Evolutionary conservation across 345 rosid genomes (phyloP).

Genomic region (Acer negundo): DNA sequence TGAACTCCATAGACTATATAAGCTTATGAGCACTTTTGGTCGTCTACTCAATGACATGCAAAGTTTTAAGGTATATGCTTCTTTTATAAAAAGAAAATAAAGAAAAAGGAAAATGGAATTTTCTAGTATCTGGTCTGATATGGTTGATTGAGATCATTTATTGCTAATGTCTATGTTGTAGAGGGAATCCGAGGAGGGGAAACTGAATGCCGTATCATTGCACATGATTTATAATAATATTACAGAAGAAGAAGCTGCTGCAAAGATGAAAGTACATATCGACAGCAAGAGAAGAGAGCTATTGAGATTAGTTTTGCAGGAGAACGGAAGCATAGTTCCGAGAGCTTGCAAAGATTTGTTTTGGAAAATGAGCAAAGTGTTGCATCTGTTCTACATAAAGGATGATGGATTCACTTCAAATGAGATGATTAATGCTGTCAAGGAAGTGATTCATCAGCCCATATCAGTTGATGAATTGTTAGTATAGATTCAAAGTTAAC

Average conservation of each 20-base stretch:
- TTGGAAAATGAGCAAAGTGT: conserved; percentile 75
- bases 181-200: conserved; percentile 78
- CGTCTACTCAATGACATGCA: conserved; percentile 84
- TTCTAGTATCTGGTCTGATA: not conserved
- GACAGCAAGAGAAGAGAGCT: conserved; percentile 45
- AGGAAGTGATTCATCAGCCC: conserved; percentile 49
- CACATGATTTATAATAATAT: conserved; percentile 40
- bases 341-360: conserved; percentile 73
- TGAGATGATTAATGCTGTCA: conserved; percentile 50
- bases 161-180: conserved; percentile 28
- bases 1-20: conserved; percentile 45
- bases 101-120: not conserved
- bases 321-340: conserved; percentile 52
- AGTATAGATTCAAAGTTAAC: too few relatives aligned
- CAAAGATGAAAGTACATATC: conserved; percentile 34
- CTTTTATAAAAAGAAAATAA: too few relatives aligned
- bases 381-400: conserved; percentile 69
- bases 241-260: conserved; percentile 45
- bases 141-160: not conserved
- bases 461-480: conserved; percentile 17
- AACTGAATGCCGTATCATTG: conserved; percentile 66
- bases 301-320: conserved; percentile 55
- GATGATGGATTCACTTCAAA: conserved; percentile 75
- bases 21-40: conserved; percentile 74
- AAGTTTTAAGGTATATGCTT: conserved; percentile 53